Evolutionary conservation across 305 asterid species (phyloP).

Genomic region (Rubia peregrina): DNA sequence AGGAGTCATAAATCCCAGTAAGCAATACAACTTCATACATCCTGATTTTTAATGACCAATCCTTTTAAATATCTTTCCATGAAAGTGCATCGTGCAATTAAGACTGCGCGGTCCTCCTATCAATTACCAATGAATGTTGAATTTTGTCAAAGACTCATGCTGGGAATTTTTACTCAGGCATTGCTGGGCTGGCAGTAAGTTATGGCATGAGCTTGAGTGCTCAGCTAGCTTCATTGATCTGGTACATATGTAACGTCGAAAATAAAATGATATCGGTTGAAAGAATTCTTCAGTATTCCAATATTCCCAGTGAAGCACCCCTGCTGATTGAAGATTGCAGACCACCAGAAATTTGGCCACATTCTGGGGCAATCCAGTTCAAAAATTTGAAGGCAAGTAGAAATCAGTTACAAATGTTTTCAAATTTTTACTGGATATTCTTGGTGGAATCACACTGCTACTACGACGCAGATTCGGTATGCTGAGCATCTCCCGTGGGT

Average conservation of each 20-base stretch:
- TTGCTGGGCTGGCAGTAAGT: conserved; percentile 95
- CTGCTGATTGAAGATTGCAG: conserved; percentile 44
- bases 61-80: background rate
- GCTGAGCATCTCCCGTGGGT: conserved; percentile 95
- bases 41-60: background rate
- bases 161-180: conserved; percentile 45
- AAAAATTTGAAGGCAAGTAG: conserved; percentile 52
- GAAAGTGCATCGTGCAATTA: background rate
- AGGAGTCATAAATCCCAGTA: conserved; percentile 92
- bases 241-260: conserved; percentile 95
- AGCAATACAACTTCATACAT: conserved; percentile 17
- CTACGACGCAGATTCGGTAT: conserved; percentile 61
- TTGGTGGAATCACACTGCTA: background rate
- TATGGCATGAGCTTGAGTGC: conserved; percentile 89
- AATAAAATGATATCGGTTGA: conserved; percentile 96
- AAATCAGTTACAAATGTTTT: background rate
- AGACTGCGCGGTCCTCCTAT: too few species aligned
- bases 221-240: conserved; percentile 83
- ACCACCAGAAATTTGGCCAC: conserved; percentile 80
- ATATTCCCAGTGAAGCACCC: conserved; percentile 83
- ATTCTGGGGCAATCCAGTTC: conserved; percentile 64
- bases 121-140: background rate
- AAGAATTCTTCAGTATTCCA: conserved; percentile 86
- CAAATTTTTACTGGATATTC: background rate
- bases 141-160: conserved; percentile 1